Evolutionary conservation across 192 early-diverging fungal genomes (phyloP).

Genomic region (Pilaira anomala): DNA sequence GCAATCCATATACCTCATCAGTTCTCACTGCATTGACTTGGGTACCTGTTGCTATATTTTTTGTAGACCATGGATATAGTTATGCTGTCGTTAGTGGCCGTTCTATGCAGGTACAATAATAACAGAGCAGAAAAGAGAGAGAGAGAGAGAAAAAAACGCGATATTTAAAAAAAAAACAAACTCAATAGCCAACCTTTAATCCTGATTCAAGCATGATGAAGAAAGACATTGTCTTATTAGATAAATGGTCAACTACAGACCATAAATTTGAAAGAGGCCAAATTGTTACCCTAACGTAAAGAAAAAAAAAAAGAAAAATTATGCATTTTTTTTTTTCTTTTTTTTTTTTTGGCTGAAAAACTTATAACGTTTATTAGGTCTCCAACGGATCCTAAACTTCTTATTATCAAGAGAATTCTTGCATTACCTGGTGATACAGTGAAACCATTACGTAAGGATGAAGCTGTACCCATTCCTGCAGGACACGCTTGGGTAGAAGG

Average conservation of each 20-base stretch:
- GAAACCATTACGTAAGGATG: slow-evolving; percentile 35
- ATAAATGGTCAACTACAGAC: slow-evolving; percentile 48
- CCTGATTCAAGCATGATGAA: slow-evolving; percentile 64
- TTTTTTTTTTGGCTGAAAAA: neutral
- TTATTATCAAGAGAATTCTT: slow-evolving; percentile 82
- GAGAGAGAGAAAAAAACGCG: neutral
- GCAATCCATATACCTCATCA: slow-evolving; percentile 23
- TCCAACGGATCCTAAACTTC: slow-evolving; percentile 64
- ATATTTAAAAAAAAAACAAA: neutral
- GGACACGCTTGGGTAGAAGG: slow-evolving; percentile 88
- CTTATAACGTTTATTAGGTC: slow-evolving; percentile 30
- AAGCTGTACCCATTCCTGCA: slow-evolving; percentile 57
- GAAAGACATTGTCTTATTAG: slow-evolving; percentile 67
- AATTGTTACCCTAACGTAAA: slow-evolving; percentile 60
- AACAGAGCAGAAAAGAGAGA: too few relatives aligned
- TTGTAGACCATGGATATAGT: slow-evolving; percentile 52
- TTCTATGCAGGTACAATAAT: slow-evolving; percentile 51
- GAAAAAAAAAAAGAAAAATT: neutral
- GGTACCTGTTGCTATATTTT: slow-evolving; percentile 49
- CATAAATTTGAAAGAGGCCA: slow-evolving; percentile 59
- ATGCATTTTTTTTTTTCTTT: slow-evolving; percentile 2
- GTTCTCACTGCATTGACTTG: slow-evolving; percentile 36
- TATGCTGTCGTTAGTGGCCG: slow-evolving; percentile 44
- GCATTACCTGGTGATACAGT: slow-evolving; percentile 79
- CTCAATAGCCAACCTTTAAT: slow-evolving; percentile 63